phyloP scores from a whole-genome alignment of 2,329 filamentous ascomycete genomes.

The Albophoma yamanashiensis region DNA sequence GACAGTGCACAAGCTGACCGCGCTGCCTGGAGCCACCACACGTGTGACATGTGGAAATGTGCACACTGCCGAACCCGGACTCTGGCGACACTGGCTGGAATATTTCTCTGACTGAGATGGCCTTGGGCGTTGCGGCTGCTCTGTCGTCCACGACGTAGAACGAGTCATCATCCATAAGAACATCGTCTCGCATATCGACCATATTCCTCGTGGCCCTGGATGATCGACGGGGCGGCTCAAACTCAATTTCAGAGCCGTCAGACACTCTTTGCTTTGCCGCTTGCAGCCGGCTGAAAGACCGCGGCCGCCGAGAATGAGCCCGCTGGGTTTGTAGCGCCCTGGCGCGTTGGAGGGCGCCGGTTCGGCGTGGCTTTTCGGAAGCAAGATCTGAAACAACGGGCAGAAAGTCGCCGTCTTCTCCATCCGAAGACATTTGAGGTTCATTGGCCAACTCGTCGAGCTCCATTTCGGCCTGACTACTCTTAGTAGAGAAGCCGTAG shows the following conservation, averaged over 20 bases:
- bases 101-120: constrained; percentile 58
- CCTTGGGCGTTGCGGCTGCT: constrained; percentile 35
- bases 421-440: constrained; percentile 14
- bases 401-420: constrained; percentile 22
- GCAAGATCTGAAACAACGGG: constrained; percentile 27
- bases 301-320: constrained; percentile 6
- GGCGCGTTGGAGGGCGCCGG: constrained; percentile 9
- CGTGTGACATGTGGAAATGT: constrained; percentile 61
- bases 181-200: constrained; percentile 37
- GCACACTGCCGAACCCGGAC: constrained; percentile 58
- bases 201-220: constrained; percentile 32
- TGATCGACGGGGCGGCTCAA: constrained; percentile 40
- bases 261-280: constrained; percentile 10
- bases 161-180: constrained; percentile 48
- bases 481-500: constrained; percentile 15
- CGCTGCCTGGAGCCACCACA: constrained; percentile 42
- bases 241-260: constrained; percentile 38
- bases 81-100: constrained; percentile 54
- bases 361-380: constrained; percentile 11
- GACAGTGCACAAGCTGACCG: constrained; percentile 72
- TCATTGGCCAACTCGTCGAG: constrained; percentile 22
- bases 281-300: constrained; percentile 3
- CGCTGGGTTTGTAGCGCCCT: constrained; percentile 10
- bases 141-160: constrained; percentile 39
- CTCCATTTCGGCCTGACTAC: constrained; percentile 12